phyloP scores from a whole-genome alignment of 768 basidiomycete species.

The Leccinum imitatum region DNA sequence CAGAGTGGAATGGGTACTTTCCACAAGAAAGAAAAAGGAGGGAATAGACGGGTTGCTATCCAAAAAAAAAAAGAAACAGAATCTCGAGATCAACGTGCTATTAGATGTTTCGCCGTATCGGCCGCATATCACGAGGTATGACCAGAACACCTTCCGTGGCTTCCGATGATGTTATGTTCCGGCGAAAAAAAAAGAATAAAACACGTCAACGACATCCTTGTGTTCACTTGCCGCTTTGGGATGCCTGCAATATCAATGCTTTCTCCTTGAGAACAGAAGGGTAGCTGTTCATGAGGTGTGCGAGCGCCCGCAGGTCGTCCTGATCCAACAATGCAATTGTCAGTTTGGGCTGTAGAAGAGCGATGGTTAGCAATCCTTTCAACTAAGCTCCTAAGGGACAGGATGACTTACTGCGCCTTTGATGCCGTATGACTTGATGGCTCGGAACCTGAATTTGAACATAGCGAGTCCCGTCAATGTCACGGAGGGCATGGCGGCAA shows the following conservation, averaged over 20 bases:
- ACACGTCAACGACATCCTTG: neutral
- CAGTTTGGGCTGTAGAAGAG: constrained; percentile 62
- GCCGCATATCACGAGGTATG: neutral
- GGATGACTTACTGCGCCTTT: constrained; percentile 64
- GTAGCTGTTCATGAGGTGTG: constrained; percentile 87
- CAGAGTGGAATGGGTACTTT: constrained; percentile 9
- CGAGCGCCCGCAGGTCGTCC: constrained; percentile 80
- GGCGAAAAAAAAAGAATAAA: neutral
- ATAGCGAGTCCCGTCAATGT: constrained; percentile 20
- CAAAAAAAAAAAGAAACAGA: constrained; percentile 2
- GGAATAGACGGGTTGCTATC: constrained; percentile 12
- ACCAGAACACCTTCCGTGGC: neutral
- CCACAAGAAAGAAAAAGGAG: constrained; percentile 7
- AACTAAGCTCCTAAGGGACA: neutral
- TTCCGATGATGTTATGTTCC: constrained; percentile 7
- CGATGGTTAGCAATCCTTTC: constrained; percentile 2
- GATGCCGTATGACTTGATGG: constrained; percentile 75
- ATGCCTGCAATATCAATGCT: constrained; percentile 36
- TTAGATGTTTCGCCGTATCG: neutral
- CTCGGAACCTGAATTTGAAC: constrained; percentile 44
- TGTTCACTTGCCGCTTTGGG: constrained; percentile 29
- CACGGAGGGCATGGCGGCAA: constrained; percentile 12
- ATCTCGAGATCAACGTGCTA: neutral
- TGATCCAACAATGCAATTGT: constrained; percentile 82
- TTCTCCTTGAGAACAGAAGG: constrained; percentile 82